A percentile compares a stretch with the other conserved stretches of the same genome.
These are phyloP conservation scores for Cyberlindnera mississippiensis DNA, from an alignment of 805 yeast species.

Conservation along the genomic window DNA sequence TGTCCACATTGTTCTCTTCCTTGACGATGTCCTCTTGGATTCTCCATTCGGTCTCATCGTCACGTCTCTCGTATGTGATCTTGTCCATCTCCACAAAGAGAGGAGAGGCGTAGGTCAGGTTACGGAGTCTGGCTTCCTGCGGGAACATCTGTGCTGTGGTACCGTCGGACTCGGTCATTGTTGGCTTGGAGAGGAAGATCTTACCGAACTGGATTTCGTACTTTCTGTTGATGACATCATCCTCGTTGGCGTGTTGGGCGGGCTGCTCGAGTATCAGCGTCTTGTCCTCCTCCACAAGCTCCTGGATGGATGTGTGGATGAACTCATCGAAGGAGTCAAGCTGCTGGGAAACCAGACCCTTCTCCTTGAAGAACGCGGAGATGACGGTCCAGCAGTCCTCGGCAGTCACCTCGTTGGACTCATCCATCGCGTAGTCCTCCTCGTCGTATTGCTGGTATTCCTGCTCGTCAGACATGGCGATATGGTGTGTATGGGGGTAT, in stretches of 20 bases:
- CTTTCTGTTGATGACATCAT: conserved; percentile 85
- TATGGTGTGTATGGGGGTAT: conserved; percentile 6
- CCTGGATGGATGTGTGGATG: conserved; percentile 94
- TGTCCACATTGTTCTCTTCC: conserved; percentile 54
- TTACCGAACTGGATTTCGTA: conserved; percentile 98
- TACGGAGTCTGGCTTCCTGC: conserved; percentile 95
- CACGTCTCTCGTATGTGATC: conserved; percentile 79
- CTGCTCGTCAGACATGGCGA: conserved; percentile 28
- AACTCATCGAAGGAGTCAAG: conserved; percentile 97
- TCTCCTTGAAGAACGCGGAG: conserved; percentile 91
- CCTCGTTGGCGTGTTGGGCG: conserved; percentile 92
- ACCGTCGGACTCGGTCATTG: conserved; percentile 99
- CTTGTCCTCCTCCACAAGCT: conserved; percentile 92
- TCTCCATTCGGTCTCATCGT: conserved; percentile 65
- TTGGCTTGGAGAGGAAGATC: conserved; percentile 92
- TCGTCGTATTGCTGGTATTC: conserved; percentile 27
- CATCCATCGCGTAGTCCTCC: conserved; percentile 61
- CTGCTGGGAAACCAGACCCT: conserved; percentile 97
- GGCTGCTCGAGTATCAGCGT: conserved; percentile 94
- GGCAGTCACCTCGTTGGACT: conserved; percentile 65
- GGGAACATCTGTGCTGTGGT: conserved; percentile 99
- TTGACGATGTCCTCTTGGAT: conserved; percentile 49
- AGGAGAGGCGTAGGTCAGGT: conserved; percentile 94
- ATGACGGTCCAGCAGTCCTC: conserved; percentile 99
- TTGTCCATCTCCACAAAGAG: conserved; percentile 94